Evolutionary conservation across 73 alveolate species (phyloP).

Genomic region (Blepharisma stoltei): DNA sequence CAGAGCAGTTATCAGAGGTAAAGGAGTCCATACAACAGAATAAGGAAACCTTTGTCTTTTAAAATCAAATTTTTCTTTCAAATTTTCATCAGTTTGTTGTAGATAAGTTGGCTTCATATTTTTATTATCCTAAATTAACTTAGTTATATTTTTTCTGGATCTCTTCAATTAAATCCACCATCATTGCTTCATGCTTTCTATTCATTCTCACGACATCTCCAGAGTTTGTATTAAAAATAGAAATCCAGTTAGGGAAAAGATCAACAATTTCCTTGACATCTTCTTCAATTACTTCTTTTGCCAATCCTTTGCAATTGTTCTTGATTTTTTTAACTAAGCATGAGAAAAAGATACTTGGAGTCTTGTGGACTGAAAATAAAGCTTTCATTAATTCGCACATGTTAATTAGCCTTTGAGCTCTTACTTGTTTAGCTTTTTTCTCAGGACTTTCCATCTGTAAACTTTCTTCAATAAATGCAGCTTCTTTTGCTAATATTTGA

Average conservation of each 20-base stretch:
- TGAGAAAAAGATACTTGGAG: constrained; percentile 8
- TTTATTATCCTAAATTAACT: too few relatives aligned
- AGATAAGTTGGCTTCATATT: background rate
- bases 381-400: background rate
- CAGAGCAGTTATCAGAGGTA: constrained; percentile 80
- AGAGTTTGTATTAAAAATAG: background rate
- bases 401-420: background rate
- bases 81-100: constrained; percentile 14
- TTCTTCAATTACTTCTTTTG: background rate
- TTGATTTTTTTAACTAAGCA: background rate
- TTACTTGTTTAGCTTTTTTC: background rate
- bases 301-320: background rate
- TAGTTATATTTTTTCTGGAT: too few relatives aligned
- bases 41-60: constrained; percentile 71
- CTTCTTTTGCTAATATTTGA: too few relatives aligned
- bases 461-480: too few relatives aligned
- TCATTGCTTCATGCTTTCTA: background rate
- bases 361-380: background rate
- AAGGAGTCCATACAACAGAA: constrained; percentile 95
- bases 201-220: constrained; percentile 13
- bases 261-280: constrained; percentile 13
- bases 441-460: too few relatives aligned
- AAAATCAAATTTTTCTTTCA: constrained; percentile 29
- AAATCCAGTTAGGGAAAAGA: background rate
- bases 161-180: too few relatives aligned